Base-by-base conservation (phyloP, 108 stramenopile genomes). In the Fragilariopsis cylindrus region DNA sequence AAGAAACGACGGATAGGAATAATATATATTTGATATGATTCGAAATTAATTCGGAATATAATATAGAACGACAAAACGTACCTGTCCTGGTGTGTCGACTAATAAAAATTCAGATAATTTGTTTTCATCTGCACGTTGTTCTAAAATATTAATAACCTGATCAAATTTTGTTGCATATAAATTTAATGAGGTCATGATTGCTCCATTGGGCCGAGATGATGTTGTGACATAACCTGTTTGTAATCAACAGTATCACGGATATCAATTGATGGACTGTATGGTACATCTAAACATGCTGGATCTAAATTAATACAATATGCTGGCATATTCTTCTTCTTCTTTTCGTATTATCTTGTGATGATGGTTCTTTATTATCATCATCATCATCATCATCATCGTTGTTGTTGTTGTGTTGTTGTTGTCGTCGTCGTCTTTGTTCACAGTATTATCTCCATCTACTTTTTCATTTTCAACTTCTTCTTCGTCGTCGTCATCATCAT, bases 221-320 rank as follows among this genome's bases (percentile, higher is more conserved):
- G 98, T 78, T 99, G 97, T 65, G 84, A 75, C 99, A 99, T 99
- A 46, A 99, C 98, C 74, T 96, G 87, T 60, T 98, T 92, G 89
- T 99, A 99, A 74, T 99, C 90, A 41, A 99, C 96, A 0, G 97
- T 99, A 70, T 99, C 99, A 3, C 99, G 91, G 76, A 99, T 99
- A 81, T 99, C 99, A 70, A 99, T 99, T 70, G 94, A 93, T 15
- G 96, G 93, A 5, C 80, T 83, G 77, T 94, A 99, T 15, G 99
- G 97, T 2, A 98, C 79, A 70, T 85, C 78, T 81, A 88, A 82
- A 1, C 97, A 96, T 40, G 98, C 99, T 16, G 99, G 99, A 80
- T 99, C 99, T 67, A 98, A 86, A 87, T 99, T 99, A 65, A 99
- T 86, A 71, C 85, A 85, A 79, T 99, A 99, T 18, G 89, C 84